Base-by-base conservation (phyloP, 1,284 basidiomycete genomes). In the Inonotus hispidus region DNA sequence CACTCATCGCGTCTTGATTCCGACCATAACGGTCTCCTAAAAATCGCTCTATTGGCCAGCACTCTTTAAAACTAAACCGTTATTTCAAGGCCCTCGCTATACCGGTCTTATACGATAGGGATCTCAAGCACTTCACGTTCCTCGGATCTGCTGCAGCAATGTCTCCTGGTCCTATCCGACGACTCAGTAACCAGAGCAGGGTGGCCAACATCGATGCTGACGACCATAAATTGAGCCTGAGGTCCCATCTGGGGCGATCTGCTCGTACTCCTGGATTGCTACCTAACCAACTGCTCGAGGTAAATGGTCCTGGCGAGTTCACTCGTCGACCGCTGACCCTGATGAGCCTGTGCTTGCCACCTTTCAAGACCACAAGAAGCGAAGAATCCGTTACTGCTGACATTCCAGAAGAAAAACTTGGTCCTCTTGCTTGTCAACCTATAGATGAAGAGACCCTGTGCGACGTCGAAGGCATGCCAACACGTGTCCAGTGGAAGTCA, bases 401-500 rank as follows among this genome's bases (percentile, higher is more conserved):
- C 32, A 6, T 13, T 4, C 14, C 50, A n/a, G 16, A 14, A 27
- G 16, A 14, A 11, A 52, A 23, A n/a, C 50, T 27, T 29, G 50
- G 16, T 8, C 11, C 50, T 3, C 5, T 52, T 19, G 21, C 50
- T 16, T n/a, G 32, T 19, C 16, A 53, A n/a, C 14, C 23, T 23
- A 45, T 55, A 6, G 45, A 60, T 32, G 59, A 56, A 47, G 59
- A 50, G 5, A n/a, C 27, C 10, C 13, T 60, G 16, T 35, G 46
- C 16, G 53, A 60, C 41, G 29, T 41, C 61, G 65, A 74, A 19
- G 83, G 82, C 3, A 82, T 85, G 60, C 84, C 83, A 1, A 79
- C 80, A 11, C 79, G 80, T 64, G 76, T 73, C 2, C 77, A 82
- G 57, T 89, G 84, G 73, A 79, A 80, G 53, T 69, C 70, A 29